Conservation (phyloP, 2,329 filamentous ascomycete genomes). For the Exophiala sideris region DNA sequence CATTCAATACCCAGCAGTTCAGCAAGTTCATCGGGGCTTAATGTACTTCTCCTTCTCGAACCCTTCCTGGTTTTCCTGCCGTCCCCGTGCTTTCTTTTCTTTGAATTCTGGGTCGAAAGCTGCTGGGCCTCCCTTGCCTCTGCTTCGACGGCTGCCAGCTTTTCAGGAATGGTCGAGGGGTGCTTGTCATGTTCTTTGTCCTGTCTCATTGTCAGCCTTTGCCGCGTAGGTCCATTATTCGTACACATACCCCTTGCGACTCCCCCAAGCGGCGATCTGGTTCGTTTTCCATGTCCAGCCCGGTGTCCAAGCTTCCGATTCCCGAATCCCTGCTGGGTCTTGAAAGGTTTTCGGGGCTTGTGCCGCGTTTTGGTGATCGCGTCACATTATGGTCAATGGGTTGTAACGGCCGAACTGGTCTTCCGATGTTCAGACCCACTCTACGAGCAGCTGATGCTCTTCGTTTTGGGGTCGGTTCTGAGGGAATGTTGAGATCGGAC, state of each 20-base stretch:
- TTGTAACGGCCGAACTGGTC: conserved; percentile 19
- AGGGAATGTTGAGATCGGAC: conserved; percentile 18
- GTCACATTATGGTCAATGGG: conserved; percentile 14
- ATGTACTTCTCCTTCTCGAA: conserved; percentile 39
- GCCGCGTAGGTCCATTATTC: background rate
- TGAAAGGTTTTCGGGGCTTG: background rate
- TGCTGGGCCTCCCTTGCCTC: conserved; percentile 41
- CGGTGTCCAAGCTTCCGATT: conserved; percentile 8
- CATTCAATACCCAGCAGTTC: conserved; percentile 26
- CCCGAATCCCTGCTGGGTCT: conserved; percentile 11
- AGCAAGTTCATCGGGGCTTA: conserved; percentile 44
- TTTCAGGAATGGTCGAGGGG: conserved; percentile 40
- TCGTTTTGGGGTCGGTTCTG: conserved; percentile 17
- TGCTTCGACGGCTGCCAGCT: conserved; percentile 42
- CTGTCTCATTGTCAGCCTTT: conserved; percentile 21
- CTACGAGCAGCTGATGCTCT: conserved; percentile 21
- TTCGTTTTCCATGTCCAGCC: conserved; percentile 6
- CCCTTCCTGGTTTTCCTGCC: conserved; percentile 7
- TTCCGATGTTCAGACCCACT: conserved; percentile 21
- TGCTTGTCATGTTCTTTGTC: conserved; percentile 23
- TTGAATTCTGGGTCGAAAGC: conserved; percentile 21
- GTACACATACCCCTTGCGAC: conserved; percentile 14
- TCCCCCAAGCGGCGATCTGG: conserved; percentile 7
- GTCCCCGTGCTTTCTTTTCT: conserved; percentile 17
- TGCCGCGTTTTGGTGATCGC: conserved; percentile 3